phyloP scores from a whole-genome alignment of 1,284 basidiomycete genomes.

The Leccinum pallidistipes region DNA sequence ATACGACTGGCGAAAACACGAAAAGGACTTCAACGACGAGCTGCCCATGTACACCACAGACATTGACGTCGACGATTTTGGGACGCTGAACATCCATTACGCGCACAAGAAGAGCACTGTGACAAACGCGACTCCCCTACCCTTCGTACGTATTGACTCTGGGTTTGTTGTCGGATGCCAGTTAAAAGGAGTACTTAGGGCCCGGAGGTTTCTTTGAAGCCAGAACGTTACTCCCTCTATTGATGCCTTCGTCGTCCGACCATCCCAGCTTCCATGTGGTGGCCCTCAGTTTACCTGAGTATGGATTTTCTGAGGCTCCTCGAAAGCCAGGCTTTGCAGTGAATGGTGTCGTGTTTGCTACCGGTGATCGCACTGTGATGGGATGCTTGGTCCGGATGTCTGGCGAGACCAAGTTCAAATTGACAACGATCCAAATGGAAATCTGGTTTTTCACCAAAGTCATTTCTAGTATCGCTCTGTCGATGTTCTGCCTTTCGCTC shows the following conservation, averaged over 20 bases:
- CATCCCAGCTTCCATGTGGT: conserved; percentile 62
- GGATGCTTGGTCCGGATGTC: conserved; percentile 63
- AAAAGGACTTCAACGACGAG: conserved; percentile 39
- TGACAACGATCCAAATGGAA: conserved; percentile 49
- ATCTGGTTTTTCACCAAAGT: conserved; percentile 52
- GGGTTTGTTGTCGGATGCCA: not conserved
- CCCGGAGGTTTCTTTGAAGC: conserved; percentile 60
- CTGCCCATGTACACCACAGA: conserved; percentile 46
- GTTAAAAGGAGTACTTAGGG: conserved; percentile 39
- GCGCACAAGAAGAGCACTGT: conserved; percentile 40
- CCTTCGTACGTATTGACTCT: conserved; percentile 39
- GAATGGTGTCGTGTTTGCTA: conserved; percentile 55
- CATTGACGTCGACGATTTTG: conserved; percentile 39
- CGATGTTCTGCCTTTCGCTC: conserved; percentile 42
- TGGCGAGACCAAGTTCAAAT: conserved; percentile 46
- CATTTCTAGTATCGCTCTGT: conserved; percentile 43
- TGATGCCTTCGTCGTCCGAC: conserved; percentile 41
- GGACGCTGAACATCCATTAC: conserved; percentile 43
- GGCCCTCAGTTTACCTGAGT: conserved; percentile 53
- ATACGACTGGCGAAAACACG: conserved; percentile 45
- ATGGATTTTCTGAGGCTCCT: conserved; percentile 51
- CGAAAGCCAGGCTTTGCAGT: conserved; percentile 38
- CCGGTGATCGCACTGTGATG: conserved; percentile 58
- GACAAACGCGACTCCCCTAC: conserved; percentile 41
- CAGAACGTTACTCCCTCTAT: conserved; percentile 51